Evolutionary conservation across 169 alveolate species (phyloP), one percentile per base, ranked within the genome.

Genomic region (Toxoplasma gondii): DNA sequence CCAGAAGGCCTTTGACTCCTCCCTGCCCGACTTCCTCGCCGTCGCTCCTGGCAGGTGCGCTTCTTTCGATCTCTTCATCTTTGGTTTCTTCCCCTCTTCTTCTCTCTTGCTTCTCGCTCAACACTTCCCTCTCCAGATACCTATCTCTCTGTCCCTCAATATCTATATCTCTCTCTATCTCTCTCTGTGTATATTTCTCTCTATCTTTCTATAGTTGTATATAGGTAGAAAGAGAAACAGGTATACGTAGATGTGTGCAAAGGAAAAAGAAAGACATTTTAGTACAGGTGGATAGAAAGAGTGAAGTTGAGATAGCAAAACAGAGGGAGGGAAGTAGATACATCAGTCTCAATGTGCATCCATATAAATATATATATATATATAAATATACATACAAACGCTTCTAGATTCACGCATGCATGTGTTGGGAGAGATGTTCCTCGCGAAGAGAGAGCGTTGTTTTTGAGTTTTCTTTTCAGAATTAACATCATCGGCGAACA

Each of bases 401-500:
- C 24, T 17, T 58, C 16, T 58, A 16, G 16, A 24, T 58, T 17
- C 24, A 58, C 24, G 70, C 24, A 16, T 58, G 70, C 24, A 24
- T 58, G 70, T 58, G 70, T 16, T n/a, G 58, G 12, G 58, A 49
- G 58, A 49, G 58, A 27, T n/a, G 19, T 36, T 31, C 45, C 17
- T 74, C 1, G 84, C 45, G 2, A 19, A 12, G 43, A n/a, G 44
- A n/a, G 82, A 17, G 82, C 31, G 82, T 69, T 69, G 82, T 24
- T n/a, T 69, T 34, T 69, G 82, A 5, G 12, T 22, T 69, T n/a
- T 69, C 81, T 69, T 17, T n/a, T 31, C 43, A 74, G 84, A 74
- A 36, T 74, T 27, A 74, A 74, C 43, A 74, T 74, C 84, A 74
- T 74, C 43, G 84, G 84, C 2, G 84, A 74, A n/a, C 84, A 74